Conservation (phyloP, 768 basidiomycete species). For the Kwoniella shandongensis region DNA sequence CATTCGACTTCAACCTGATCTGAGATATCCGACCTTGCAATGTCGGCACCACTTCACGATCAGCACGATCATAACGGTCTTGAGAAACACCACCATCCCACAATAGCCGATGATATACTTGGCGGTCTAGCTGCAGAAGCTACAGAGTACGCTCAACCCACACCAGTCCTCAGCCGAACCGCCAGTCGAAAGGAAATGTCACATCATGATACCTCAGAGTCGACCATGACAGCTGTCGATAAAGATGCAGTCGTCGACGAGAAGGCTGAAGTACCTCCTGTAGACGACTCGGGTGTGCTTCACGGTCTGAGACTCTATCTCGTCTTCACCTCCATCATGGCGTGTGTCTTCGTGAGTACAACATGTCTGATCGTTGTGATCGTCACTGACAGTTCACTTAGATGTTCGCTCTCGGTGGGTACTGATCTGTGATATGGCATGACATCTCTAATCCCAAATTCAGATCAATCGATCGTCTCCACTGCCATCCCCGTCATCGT, state of each 20-base stretch:
- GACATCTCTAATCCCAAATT: background rate
- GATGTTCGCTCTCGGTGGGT: conserved; percentile 27
- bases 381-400: conserved; percentile 2
- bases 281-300: conserved; percentile 17
- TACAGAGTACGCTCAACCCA: conserved; percentile 17
- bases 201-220: conserved; percentile 5
- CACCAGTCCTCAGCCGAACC: conserved; percentile 18
- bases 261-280: conserved; percentile 1
- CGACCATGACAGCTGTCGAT: conserved; percentile 8
- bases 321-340: conserved; percentile 39
- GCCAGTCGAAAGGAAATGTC: conserved; percentile 15
- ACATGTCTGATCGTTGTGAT: background rate
- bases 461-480: conserved; percentile 47
- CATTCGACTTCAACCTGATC: too few relatives aligned
- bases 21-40: too few relatives aligned
- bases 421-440: background rate
- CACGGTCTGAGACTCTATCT: conserved; percentile 28
- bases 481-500: conserved; percentile 45
- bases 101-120: conserved; percentile 1
- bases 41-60: too few relatives aligned
- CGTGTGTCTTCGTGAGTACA: conserved; percentile 34
- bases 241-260: conserved; percentile 8
- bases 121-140: conserved; percentile 18
- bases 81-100: conserved; percentile 3
- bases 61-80: too few relatives aligned